Evolutionary conservation across 768 basidiomycete genomes (phyloP), one percentile per base, ranked within the genome.

Genomic region (Cyathus striatus): DNA sequence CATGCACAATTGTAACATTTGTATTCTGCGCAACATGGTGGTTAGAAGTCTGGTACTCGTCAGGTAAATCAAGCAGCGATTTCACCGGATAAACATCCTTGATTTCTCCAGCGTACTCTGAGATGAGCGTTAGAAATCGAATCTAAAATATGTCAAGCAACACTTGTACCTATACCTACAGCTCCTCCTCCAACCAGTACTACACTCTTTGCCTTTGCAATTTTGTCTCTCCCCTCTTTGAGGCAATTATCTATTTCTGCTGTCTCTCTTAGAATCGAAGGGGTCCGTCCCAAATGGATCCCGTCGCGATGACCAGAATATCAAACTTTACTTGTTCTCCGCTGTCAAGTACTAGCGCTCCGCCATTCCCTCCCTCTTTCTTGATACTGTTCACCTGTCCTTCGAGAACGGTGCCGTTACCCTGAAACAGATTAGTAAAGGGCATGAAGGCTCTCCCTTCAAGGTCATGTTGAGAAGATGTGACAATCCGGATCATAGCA

Each of bases 221-320:
- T 67, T 32, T 63, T 63, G 12, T 51, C 46, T 26, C 65, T 61
- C 54, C 61, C 66, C 1, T 48, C 41, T 2, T 50, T 45, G 14
- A 70, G 42, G 37, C 54, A 62, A 6, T 50, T 48, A 22, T 52
- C 17, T 2, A 58, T 48, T 13, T 58, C 63, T 9, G 53, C 49
- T 32, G 57, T 57, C 6, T 44, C 52, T 7, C 63, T 55, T 0
- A 78, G 79, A 38, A 83, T 58, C 60, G 56, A 34, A 76, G 35
- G 0, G 76, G 74, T 0, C 75, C 80, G 10, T 60, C 54, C 78
- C 78, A 86, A 3, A 49, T 58, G 30, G 68, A 70, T 1, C 86
- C 86, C 2, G 83, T 66, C 0, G 81, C 73, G 24, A 87, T 58
- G 26, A 87, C 68, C 33, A 88, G 74, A 17, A 73, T 59, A 9